phyloP scores from a whole-genome alignment of 2,329 filamentous ascomycete genomes.

The Exophiala alcalophila region DNA sequence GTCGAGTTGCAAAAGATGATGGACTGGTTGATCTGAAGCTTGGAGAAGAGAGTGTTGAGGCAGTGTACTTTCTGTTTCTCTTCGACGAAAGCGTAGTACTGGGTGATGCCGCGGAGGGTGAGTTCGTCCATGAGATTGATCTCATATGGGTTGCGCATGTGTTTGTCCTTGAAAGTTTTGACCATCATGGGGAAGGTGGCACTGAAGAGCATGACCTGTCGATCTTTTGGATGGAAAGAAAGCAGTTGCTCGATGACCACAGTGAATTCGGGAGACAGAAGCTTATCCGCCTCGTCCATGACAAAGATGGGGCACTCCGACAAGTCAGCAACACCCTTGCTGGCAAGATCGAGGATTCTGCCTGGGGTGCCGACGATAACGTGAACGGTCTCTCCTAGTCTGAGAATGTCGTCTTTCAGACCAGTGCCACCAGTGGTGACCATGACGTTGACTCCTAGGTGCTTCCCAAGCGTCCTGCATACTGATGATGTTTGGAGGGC shows the following conservation, averaged over 20 bases:
- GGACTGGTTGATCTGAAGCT: constrained; percentile 98
- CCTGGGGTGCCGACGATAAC: constrained; percentile 97
- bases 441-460: constrained; percentile 97
- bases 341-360: constrained; percentile 90
- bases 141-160: constrained; percentile 94
- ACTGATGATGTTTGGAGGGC: constrained; percentile 98
- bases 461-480: constrained; percentile 96
- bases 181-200: constrained; percentile 97
- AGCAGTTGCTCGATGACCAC: constrained; percentile 95
- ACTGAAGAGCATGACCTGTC: constrained; percentile 98
- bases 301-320: constrained; percentile 97
- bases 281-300: constrained; percentile 99
- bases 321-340: constrained; percentile 93
- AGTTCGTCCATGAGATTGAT: constrained; percentile 99
- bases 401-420: constrained; percentile 93
- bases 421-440: constrained; percentile 96
- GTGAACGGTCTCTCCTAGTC: constrained; percentile 89
- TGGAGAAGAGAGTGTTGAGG: constrained; percentile 96
- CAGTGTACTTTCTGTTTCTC: constrained; percentile 99
- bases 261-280: constrained; percentile 94
- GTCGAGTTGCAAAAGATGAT: constrained; percentile 99
- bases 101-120: constrained; percentile 94
- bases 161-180: constrained; percentile 96
- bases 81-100: constrained; percentile 99
- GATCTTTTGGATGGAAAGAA: constrained; percentile 92